Conservation (phyloP, 768 basidiomycete species). For the Ramaria sp. region DNA sequence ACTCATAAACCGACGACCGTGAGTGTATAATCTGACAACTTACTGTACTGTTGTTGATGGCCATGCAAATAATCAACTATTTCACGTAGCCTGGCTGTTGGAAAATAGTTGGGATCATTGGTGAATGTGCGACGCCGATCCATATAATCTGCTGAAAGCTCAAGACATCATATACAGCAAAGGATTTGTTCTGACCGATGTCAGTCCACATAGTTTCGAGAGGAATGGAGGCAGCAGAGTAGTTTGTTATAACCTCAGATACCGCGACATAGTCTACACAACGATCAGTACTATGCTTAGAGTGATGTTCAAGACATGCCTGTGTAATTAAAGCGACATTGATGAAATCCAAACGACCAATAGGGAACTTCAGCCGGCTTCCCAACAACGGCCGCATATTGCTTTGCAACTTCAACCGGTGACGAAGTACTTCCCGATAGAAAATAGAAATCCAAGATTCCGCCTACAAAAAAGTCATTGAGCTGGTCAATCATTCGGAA, state of each 20-base stretch:
- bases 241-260: slow-evolving; percentile 41
- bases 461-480: slow-evolving; percentile 59
- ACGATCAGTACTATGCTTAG: slow-evolving; percentile 37
- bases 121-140: slow-evolving; percentile 49
- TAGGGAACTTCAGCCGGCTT: slow-evolving; percentile 59
- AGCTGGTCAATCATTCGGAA: slow-evolving; percentile 40
- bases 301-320: not conserved
- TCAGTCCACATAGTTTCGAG: slow-evolving; percentile 77
- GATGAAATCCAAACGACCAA: slow-evolving; percentile 74
- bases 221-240: slow-evolving; percentile 45
- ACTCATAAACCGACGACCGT: not conserved
- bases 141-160: slow-evolving; percentile 66
- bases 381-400: slow-evolving; percentile 57
- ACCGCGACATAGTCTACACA: slow-evolving; percentile 33
- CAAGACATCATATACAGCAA: slow-evolving; percentile 27
- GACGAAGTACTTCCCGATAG: slow-evolving; percentile 54
- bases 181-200: slow-evolving; percentile 33
- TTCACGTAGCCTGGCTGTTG: slow-evolving; percentile 35
- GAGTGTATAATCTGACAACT: slow-evolving; percentile 13
- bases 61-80: slow-evolving; percentile 49
- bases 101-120: slow-evolving; percentile 51
- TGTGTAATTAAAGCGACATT: slow-evolving; percentile 21
- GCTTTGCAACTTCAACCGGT: slow-evolving; percentile 44
- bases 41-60: slow-evolving; percentile 42
- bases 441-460: slow-evolving; percentile 71